Evolutionary conservation across 1,139 yeast genomes (phyloP).

Genomic region (Saccharomyces uvarum): DNA sequence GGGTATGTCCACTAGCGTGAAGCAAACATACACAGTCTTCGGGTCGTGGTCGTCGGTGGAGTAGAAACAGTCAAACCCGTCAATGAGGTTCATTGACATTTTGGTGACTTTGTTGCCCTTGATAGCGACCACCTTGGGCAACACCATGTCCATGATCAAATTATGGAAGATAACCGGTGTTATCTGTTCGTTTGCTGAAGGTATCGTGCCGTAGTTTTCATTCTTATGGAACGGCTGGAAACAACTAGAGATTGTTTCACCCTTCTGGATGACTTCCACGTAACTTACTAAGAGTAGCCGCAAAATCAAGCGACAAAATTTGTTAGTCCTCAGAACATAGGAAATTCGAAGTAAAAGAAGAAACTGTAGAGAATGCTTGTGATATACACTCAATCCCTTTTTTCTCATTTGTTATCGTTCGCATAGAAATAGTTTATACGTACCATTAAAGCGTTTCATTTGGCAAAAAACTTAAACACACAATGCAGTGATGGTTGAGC

Average conservation of each 20-base stretch:
- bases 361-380: background rate
- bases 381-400: background rate
- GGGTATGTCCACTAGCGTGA: slow-evolving; percentile 24
- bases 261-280: slow-evolving; percentile 23
- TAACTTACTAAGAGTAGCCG: slow-evolving; percentile 15
- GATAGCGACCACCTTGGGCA: slow-evolving; percentile 28
- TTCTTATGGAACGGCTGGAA: slow-evolving; percentile 20
- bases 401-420: background rate
- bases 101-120: slow-evolving; percentile 31
- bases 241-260: slow-evolving; percentile 17
- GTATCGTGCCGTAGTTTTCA: slow-evolving; percentile 5
- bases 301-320: background rate
- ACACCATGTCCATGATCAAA: slow-evolving; percentile 24
- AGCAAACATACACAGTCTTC: slow-evolving; percentile 21
- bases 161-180: slow-evolving; percentile 23
- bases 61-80: slow-evolving; percentile 31
- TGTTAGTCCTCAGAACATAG: background rate
- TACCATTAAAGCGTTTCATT: slow-evolving; percentile 18
- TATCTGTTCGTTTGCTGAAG: slow-evolving; percentile 5
- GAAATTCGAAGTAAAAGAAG: background rate
- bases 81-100: slow-evolving; percentile 24
- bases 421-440: background rate
- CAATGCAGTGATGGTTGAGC: background rate
- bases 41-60: slow-evolving; percentile 21
- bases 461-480: background rate